These are phyloP conservation scores for Citrus mangshanensis DNA, from an alignment of 345 rosid genomes.

Conservation along the genomic window DNA sequence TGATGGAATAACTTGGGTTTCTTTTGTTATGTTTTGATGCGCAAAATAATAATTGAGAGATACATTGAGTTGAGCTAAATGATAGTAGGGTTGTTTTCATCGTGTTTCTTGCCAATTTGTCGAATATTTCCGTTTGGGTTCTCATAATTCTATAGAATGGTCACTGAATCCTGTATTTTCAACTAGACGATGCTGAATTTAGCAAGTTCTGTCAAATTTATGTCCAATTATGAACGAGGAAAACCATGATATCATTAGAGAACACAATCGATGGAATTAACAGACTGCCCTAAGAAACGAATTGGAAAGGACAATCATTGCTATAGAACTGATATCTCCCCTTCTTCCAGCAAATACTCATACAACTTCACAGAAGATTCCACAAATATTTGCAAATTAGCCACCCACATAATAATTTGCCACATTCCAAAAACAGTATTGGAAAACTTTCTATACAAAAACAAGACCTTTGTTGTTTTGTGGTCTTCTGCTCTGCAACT, in stretches of 20 bases:
- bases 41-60: conserved; percentile 10
- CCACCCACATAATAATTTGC: background rate
- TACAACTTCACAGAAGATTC: background rate
- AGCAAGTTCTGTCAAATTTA: background rate
- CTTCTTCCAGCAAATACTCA: background rate
- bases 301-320: background rate
- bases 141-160: too few relatives aligned
- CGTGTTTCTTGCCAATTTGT: background rate
- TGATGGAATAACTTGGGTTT: conserved; percentile 20
- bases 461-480: background rate
- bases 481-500: background rate
- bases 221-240: background rate
- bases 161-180: background rate
- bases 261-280: background rate
- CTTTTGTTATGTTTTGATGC: background rate
- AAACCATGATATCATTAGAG: background rate
- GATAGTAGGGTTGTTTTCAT: background rate
- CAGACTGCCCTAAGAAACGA: background rate
- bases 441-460: background rate
- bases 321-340: background rate
- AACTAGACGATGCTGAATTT: background rate
- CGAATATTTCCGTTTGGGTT: background rate
- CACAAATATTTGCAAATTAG: background rate
- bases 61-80: background rate
- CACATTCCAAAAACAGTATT: background rate